Base-by-base conservation (phyloP, 2,329 filamentous ascomycete species). In the Septoria petroselini region DNA sequence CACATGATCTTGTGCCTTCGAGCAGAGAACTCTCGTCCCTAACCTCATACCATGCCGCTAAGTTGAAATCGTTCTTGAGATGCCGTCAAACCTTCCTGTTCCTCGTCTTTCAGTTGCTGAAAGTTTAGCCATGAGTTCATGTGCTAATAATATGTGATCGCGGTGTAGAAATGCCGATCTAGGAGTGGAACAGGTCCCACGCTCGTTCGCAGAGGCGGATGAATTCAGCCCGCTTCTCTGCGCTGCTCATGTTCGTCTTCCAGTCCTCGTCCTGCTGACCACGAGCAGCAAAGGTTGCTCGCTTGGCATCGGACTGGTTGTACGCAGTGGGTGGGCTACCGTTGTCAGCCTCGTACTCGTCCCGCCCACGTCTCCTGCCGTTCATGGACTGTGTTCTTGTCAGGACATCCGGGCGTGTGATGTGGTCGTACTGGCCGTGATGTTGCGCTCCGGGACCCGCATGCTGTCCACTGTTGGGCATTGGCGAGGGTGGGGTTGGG, bases 131-230 rank as follows among this genome's bases (percentile, higher is more conserved):
- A 38, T 38, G 34, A 38, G 17, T 9, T 38, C 34, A 38, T 38
- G 6, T 38, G 34, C 34, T 38, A 38, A 8, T 38, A 21, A 38
- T 38, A 19, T 11, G 3, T 18, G 17, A 18, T 9, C 17, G 8
- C 3, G 12, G 15, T 38, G 14, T 17, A 14, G 7, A n/a, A 12
- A 6, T 9, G 4, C 17, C 12, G n/a, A n/a, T 14, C 61, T 73
- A 96, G 55, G 90, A 95, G 74, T 97, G 93, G 71, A 97, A 95
- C 21, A 98, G 72, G 73, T 98, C 93, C 93, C 93, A 98, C 7
- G 93, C 93, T 64, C 88, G 79, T 60, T 88, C 83, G 68, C 91
- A 96, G 41, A 97, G 74, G 48, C 80, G 76, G 57, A 98, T 75
- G 65, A 98, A 98, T 68, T 95, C 89, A 35, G 95, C 90, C 67